Evolutionary conservation across 202 grass and related monocot species (phyloP).

Genomic region (Eragrostis tef): DNA sequence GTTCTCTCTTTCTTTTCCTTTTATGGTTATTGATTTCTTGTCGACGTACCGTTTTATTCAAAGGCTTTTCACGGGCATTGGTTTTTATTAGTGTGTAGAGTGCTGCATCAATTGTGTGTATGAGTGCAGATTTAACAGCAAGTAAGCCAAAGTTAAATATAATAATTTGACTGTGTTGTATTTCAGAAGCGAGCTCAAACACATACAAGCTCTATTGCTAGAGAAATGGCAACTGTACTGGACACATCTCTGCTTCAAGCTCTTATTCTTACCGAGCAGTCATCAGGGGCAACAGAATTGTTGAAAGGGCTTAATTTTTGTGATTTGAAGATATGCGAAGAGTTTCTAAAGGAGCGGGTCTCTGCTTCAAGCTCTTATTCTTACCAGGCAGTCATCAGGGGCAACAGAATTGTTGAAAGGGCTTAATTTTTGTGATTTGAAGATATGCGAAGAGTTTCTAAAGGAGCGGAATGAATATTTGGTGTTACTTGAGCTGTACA

Average conservation of each 20-base stretch:
- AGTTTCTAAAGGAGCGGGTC: conserved; percentile 85
- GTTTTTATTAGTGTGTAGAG: conserved; percentile 21
- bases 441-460: conserved; percentile 87
- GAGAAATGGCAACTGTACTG: conserved; percentile 92
- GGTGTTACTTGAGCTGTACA: conserved; percentile 91
- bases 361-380: too few relatives aligned
- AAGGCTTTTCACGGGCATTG: conserved; percentile 20
- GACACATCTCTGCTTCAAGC: conserved; percentile 96
- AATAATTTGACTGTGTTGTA: conserved; percentile 37
- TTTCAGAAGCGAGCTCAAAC: conserved; percentile 74
- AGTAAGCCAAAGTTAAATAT: conserved; percentile 23
- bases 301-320: conserved; percentile 89
- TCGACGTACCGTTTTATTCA: conserved; percentile 24
- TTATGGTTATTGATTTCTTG: conserved; percentile 23
- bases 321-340: conserved; percentile 87
- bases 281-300: conserved; percentile 60
- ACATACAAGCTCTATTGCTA: conserved; percentile 82
- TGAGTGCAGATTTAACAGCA: conserved; percentile 33
- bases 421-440: conserved; percentile 91
- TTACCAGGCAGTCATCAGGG: conserved; percentile 70
- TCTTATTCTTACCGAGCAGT: conserved; percentile 84
- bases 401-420: conserved; percentile 72
- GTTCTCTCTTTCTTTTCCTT: too few relatives aligned
- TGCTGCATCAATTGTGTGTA: conserved; percentile 28
- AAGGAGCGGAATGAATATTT: conserved; percentile 78